These are phyloP conservation scores for Lunasporangiospora selenospora DNA, from an alignment of 192 early-diverging fungal species.

Conservation along the genomic window DNA sequence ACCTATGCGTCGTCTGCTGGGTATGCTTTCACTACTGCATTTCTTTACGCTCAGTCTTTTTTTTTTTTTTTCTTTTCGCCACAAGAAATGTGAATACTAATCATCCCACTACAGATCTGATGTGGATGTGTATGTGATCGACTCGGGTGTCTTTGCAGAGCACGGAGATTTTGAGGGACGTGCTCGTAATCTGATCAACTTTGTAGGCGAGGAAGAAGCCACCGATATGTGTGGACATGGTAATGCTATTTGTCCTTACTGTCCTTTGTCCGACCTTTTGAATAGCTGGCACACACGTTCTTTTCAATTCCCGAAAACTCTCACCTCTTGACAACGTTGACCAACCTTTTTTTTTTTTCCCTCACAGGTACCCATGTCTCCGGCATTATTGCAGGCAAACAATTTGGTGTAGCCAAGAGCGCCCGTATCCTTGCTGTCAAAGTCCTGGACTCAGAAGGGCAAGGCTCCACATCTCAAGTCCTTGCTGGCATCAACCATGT, in stretches of 20 bases:
- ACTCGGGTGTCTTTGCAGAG: slow-evolving; percentile 60
- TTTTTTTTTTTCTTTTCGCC: slow-evolving; percentile 3
- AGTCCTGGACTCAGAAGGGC: slow-evolving; percentile 68
- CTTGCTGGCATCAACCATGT: slow-evolving; percentile 79
- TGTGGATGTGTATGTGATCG: slow-evolving; percentile 69
- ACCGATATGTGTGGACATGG: slow-evolving; percentile 56
- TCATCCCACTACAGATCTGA: slow-evolving; percentile 45
- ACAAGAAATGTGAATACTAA: too few species aligned
- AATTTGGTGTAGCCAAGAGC: slow-evolving; percentile 90
- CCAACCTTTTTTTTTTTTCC: neutral
- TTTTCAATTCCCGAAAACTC: too few species aligned
- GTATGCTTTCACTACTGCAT: slow-evolving; percentile 11
- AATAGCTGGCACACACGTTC: too few species aligned
- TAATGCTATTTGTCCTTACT: too few species aligned
- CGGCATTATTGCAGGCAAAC: slow-evolving; percentile 67
- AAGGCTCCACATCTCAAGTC: slow-evolving; percentile 52
- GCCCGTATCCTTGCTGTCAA: slow-evolving; percentile 87
- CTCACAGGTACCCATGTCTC: slow-evolving; percentile 55
- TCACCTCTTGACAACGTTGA: too few species aligned
- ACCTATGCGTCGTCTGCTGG: slow-evolving; percentile 66
- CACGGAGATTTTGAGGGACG: slow-evolving; percentile 60
- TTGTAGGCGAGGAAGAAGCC: slow-evolving; percentile 38
- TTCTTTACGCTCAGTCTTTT: neutral
- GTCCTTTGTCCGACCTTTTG: too few species aligned
- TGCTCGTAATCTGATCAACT: slow-evolving; percentile 44